These are phyloP conservation scores for Dovyalis caffra DNA, from an alignment of 345 rosid species.

Conservation along the genomic window DNA sequence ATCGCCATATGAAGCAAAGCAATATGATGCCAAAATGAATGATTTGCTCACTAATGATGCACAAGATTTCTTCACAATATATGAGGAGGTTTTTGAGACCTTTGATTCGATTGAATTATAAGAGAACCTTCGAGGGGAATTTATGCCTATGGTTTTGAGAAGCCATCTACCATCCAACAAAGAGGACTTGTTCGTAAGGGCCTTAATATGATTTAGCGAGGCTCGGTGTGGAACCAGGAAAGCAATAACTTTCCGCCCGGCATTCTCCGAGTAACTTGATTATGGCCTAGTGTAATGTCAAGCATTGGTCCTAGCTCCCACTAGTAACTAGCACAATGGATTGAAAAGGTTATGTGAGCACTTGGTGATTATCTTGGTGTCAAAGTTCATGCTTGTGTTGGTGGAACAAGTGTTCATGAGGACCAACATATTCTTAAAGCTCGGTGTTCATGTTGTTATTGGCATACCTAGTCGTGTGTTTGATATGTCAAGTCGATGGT, in stretches of 20 bases:
- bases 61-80: constrained; percentile 68
- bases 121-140: constrained; percentile 82
- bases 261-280: constrained; percentile 81
- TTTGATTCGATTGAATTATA: constrained; percentile 85
- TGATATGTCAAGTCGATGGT: constrained; percentile 88
- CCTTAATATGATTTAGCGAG: constrained; percentile 90
- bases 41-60: constrained; percentile 61
- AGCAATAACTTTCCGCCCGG: constrained; percentile 94
- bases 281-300: constrained; percentile 66
- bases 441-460: constrained; percentile 93
- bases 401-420: constrained; percentile 94
- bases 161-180: constrained; percentile 96
- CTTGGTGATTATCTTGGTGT: constrained; percentile 91
- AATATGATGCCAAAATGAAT: constrained; percentile 69
- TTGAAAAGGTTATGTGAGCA: constrained; percentile 95
- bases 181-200: constrained; percentile 94
- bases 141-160: constrained; percentile 91
- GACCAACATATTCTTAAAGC: constrained; percentile 86
- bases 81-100: constrained; percentile 78
- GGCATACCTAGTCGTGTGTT: constrained; percentile 98
- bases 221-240: constrained; percentile 96
- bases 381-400: constrained; percentile 94
- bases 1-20: constrained; percentile 68
- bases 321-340: constrained; percentile 88
- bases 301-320: constrained; percentile 85